Evolutionary conservation across 257 asterid genomes (phyloP), one percentile per base, ranked within the genome.

Genomic region (Solanum commersonii): DNA sequence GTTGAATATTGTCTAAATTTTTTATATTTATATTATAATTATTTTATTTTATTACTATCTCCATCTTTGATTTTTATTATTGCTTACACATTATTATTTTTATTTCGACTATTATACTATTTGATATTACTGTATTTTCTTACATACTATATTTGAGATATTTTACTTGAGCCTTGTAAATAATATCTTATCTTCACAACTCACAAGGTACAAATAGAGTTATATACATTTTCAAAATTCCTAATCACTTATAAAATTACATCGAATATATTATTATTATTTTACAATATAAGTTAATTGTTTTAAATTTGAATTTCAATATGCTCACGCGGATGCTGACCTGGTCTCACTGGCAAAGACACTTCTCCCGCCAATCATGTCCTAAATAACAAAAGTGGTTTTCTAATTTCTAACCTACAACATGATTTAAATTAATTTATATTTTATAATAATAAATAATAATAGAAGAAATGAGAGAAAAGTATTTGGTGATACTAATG

Each of bases 221-320:
- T 22, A 59, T 22, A 0, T 59, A 59, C 2, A 20, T 59, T 59
- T 20, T 59, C 0, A 0, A 22, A 7, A 20, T 1, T 1, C 0
- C 5, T 3, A 20, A 18, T 1, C 5, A 20, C 0, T 18, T 56
- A 0, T 56, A 7, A 56, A 18, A 8, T 59, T 59, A 59, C 2
- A 20, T 22, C 2, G 0, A 8, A 59, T 59, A 59, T 22, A 8
- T 22, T 59, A 0, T 22, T 23, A 0, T 59, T 12, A 0, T 8
- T 59, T 20, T 59, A 8, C 2, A 0, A 8, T 33, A 72, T 52
- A 2, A 52, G 63, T 52, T 52, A 52, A 12, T 38, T 11, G 22
- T 11, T 76, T 35, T 6, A 27, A 27, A 27, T 72, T 73, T 16
- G 38, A 42, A 79, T 8, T 44, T 56, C 63, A 52, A 52, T 18